Evolutionary conservation across 2,329 filamentous ascomycete species (phyloP).

Genomic region (Fusarium duplospermum): DNA sequence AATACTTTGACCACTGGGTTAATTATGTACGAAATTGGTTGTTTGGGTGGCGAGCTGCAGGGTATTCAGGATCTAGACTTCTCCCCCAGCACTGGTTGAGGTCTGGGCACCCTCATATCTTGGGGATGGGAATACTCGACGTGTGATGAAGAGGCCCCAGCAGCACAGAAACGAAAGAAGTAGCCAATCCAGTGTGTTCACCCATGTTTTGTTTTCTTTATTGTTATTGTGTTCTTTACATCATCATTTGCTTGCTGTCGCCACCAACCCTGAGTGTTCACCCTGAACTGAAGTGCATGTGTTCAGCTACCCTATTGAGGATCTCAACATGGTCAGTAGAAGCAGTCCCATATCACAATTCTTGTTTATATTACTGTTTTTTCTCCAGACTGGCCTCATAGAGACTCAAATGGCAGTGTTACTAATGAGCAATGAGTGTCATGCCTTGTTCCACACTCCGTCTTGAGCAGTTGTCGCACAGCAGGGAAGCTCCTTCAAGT

Average conservation of each 20-base stretch:
- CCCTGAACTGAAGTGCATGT: neutral
- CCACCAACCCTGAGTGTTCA: neutral
- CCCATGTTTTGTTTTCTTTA: too few species aligned
- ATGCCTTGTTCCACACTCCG: neutral
- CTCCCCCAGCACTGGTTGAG: neutral
- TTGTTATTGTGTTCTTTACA: fast-evolving
- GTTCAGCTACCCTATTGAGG: neutral
- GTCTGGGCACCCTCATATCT: too few species aligned
- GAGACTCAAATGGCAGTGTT: too few species aligned
- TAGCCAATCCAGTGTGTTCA: too few species aligned
- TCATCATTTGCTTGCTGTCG: neutral
- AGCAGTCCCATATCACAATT: neutral
- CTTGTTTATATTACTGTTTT: neutral
- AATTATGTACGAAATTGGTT: neutral
- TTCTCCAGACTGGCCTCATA: too few species aligned
- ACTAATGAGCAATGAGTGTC: too few species aligned
- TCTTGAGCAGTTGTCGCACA: neutral
- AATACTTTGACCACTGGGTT: neutral
- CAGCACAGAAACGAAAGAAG: too few species aligned
- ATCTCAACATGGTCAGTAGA: neutral
- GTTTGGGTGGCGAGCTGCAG: neutral
- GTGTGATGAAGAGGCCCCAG: too few species aligned
- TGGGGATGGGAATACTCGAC: too few species aligned
- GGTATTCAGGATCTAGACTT: neutral
- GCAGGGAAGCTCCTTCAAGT: neutral